Evolutionary conservation across 306 rosid species (phyloP).

Genomic region (Macrotyloma uniflorum): DNA sequence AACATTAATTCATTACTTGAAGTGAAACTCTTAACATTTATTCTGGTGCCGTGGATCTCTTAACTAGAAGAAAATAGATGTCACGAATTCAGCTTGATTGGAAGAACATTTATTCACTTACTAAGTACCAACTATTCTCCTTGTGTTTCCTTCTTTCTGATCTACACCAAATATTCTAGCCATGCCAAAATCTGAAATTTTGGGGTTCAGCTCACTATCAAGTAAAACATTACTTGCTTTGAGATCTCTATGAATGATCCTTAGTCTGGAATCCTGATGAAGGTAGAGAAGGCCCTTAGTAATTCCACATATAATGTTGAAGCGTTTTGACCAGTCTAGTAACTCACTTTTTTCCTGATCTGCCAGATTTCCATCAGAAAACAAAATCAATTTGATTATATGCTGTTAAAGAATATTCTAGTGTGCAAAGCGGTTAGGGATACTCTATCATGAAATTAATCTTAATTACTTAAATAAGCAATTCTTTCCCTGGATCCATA

Average conservation of each 20-base stretch:
- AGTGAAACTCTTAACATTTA: background rate
- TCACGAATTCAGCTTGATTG: background rate
- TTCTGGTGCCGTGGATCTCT: background rate
- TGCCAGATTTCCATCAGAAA: conserved; percentile 9
- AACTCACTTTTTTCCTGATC: conserved; percentile 44
- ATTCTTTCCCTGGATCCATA: background rate
- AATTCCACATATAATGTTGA: conserved; percentile 55
- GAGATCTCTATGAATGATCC: conserved; percentile 67
- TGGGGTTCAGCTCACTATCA: conserved; percentile 62
- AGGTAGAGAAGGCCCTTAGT: conserved; percentile 67
- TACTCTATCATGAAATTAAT: conserved; percentile 1
- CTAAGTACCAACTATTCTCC: conserved; percentile 71
- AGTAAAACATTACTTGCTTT: conserved; percentile 73
- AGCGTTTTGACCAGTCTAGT: conserved; percentile 61
- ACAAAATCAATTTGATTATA: background rate
- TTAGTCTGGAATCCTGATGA: conserved; percentile 64
- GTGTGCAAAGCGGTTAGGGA: background rate
- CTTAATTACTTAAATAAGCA: background rate
- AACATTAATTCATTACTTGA: background rate
- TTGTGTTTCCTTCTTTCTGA: conserved; percentile 64
- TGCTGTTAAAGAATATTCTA: background rate
- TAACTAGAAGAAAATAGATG: background rate
- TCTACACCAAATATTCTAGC: conserved; percentile 67
- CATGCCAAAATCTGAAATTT: conserved; percentile 77
- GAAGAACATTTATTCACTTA: conserved; percentile 40